phyloP scores from a whole-genome alignment of 805 yeast species.

The Candida succiphila region DNA sequence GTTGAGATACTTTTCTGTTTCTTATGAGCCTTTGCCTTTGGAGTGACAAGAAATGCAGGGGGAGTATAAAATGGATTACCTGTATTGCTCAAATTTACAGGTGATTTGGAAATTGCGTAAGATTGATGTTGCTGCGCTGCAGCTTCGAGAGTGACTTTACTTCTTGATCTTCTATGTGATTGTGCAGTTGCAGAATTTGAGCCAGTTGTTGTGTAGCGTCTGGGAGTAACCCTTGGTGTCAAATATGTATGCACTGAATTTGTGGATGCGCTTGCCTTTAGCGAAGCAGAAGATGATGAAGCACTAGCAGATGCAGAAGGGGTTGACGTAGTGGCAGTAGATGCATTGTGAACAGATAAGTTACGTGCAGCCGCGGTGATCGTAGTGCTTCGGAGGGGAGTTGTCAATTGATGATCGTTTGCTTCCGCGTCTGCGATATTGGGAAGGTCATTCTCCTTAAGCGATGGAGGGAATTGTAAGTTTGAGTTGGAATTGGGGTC shows the following conservation, averaged over 20 bases:
- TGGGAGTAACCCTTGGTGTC: conserved; percentile 10
- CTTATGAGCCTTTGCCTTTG: conserved; percentile 22
- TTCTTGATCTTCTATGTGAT: conserved; percentile 12
- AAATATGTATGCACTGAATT: background rate
- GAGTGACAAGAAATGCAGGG: conserved; percentile 27
- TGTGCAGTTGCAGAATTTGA: conserved; percentile 4
- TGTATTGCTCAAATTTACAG: conserved; percentile 15
- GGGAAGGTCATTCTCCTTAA: too few relatives aligned
- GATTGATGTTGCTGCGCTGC: background rate
- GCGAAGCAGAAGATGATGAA: too few relatives aligned
- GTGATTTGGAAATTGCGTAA: conserved; percentile 21
- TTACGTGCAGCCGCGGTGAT: too few relatives aligned
- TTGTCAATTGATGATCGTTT: too few relatives aligned
- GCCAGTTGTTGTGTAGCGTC: conserved; percentile 5
- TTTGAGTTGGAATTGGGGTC: too few relatives aligned
- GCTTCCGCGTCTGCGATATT: too few relatives aligned
- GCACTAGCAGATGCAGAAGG: too few relatives aligned
- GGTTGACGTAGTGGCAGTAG: too few relatives aligned
- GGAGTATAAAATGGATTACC: conserved; percentile 43
- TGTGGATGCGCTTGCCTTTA: conserved; percentile 10
- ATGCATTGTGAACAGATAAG: too few relatives aligned
- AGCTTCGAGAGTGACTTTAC: conserved; percentile 6
- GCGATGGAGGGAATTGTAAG: too few relatives aligned
- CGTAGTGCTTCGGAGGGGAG: too few relatives aligned
- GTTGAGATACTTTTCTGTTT: conserved; percentile 22